Base-by-base conservation (phyloP, 805 yeast genomes). In the Candida nemodendra region DNA sequence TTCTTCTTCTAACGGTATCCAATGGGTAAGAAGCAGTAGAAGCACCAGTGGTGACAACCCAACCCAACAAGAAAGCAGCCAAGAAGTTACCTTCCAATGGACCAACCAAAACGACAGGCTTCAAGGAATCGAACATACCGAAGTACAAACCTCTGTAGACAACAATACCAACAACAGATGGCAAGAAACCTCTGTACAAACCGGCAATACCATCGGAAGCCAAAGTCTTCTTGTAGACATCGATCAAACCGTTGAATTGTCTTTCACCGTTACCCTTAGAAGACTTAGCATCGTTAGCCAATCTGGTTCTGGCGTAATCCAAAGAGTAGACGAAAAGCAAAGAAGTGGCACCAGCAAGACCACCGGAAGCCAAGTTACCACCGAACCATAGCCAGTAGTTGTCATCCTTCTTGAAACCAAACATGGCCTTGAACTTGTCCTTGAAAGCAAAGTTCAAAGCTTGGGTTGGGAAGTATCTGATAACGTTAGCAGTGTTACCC, bases 91-190 rank as follows among this genome's bases (percentile, higher is more conserved):
- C 95, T 72, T 89, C 95, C 66, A 90, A 78, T 56, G 95, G 79
- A 76, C 97, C 97, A 70, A 84, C 87, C 66, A 89, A 78, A 57
- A 90, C 81, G 67, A 86, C 86, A 59, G 97, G 97, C 79, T 90
- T 89, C 68, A 90, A 76, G 61, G 96, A 89, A 74, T 90, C 97
- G 78, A 84, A 90, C 62, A 88, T 76, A 84, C 97, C 97, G 72
- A 89, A 89, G 89, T 90, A 90, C 65, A 89, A 78, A 86, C 97
- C 97, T 84, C 97, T 88, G 95, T 90, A 89, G 67, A 88, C 96
- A 76, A 90, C 73, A 65, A 89, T 90, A 83, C 97, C 97, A 59
- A 87, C 78, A 68, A 90, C 96, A 61, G 96, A 89, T 68, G 96
- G 96, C 71, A 90, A 87, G 89, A 89, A 89, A 79, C 97, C 97